Percentiles rank a stretch among this genome's conserved stretches.
These are phyloP conservation scores for Mortierella alpina DNA, from an alignment of 192 early-diverging fungal genomes.

Conservation along the genomic window DNA sequence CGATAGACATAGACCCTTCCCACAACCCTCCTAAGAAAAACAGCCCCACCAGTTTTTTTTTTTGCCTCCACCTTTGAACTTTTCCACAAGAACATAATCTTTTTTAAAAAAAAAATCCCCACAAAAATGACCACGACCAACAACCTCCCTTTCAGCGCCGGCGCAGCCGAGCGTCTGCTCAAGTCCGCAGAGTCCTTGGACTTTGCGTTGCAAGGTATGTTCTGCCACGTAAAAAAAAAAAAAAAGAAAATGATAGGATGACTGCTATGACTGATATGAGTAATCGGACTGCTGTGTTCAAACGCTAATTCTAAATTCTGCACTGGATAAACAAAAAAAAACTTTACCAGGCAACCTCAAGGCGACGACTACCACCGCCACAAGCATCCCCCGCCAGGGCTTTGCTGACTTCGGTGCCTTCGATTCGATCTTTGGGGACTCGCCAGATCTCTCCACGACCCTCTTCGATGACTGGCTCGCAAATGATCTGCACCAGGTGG, in stretches of 20 bases:
- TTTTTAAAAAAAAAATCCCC: constrained; percentile 1
- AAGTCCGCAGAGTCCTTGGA: constrained; percentile 50
- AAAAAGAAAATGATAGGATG: constrained; percentile 8
- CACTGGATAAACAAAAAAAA: neutral
- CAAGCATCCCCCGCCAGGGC: constrained; percentile 2
- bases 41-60: neutral
- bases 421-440: constrained; percentile 24
- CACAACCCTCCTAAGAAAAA: constrained; percentile 40
- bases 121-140: constrained; percentile 46
- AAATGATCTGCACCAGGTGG: constrained; percentile 59
- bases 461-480: constrained; percentile 66
- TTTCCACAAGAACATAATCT: constrained; percentile 2
- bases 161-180: constrained; percentile 48
- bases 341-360: constrained; percentile 12
- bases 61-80: constrained; percentile 1
- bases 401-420: constrained; percentile 39
- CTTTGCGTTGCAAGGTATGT: constrained; percentile 47
- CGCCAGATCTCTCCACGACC: constrained; percentile 25
- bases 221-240: neutral
- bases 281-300: constrained; percentile 46
- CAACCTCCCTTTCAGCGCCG: constrained; percentile 23
- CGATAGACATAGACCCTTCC: constrained; percentile 50
- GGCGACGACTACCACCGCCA: constrained; percentile 9
- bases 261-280: constrained; percentile 39
- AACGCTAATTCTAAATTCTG: constrained; percentile 7